Conservation (phyloP, 2,329 filamentous ascomycete genomes). For the Cryphonectria naterciae region DNA sequence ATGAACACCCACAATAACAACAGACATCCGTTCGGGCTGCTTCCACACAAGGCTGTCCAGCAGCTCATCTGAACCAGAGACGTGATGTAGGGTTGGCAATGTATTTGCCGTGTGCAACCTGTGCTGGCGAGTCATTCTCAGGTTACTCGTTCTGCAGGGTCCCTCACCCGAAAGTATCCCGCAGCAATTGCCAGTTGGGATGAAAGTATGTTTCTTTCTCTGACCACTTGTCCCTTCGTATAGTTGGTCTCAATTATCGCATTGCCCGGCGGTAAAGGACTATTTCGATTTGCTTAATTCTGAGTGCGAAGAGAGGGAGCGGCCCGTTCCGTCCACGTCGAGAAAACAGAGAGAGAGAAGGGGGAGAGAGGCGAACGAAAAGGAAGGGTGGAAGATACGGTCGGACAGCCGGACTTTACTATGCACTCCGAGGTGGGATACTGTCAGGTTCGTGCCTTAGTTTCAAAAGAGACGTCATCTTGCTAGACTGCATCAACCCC, state of each 20-base stretch:
- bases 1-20: not conserved
- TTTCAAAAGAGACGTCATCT: not conserved
- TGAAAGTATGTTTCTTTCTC: not conserved
- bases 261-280: not conserved
- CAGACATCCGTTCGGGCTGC: not conserved
- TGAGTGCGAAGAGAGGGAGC: not conserved
- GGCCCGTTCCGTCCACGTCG: not conserved
- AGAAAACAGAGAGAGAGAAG: not conserved
- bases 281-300: not conserved
- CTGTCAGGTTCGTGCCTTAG: not conserved
- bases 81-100: not conserved
- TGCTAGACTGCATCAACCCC: not conserved
- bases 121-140: not conserved
- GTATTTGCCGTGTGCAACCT: not conserved
- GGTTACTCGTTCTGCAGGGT: not conserved
- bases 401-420: not conserved
- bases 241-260: not conserved
- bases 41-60: not conserved
- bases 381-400: not conserved
- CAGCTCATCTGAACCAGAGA: not conserved
- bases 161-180: not conserved
- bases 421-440: not conserved
- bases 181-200: not conserved
- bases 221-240: not conserved
- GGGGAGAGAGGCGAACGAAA: not conserved